These are phyloP conservation scores for Tripterygium wilfordii DNA, from an alignment of 177 flowering plant species.

Conservation along the genomic window DNA sequence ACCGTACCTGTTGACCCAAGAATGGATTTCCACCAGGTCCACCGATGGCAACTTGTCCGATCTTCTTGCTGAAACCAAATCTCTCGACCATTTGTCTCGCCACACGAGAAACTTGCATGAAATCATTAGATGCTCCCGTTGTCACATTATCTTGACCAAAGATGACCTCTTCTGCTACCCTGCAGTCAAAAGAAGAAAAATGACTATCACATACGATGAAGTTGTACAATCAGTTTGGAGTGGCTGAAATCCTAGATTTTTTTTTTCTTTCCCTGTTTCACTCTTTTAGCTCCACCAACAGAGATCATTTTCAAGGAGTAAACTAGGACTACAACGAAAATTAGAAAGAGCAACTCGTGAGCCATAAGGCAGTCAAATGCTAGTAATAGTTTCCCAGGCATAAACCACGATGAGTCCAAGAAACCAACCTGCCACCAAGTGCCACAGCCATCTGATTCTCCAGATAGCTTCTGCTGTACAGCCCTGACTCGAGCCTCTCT, in stretches of 20 bases:
- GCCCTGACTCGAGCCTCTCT: slow-evolving; percentile 92
- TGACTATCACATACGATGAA: background rate
- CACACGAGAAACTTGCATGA: slow-evolving; percentile 93
- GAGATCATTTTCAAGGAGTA: no score
- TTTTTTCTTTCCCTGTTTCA: no score
- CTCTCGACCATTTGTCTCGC: slow-evolving; percentile 99
- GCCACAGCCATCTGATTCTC: slow-evolving; percentile 99
- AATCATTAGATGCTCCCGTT: slow-evolving; percentile 94
- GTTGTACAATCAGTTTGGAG: no score
- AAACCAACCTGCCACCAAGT: slow-evolving; percentile 85
- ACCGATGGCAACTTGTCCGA: slow-evolving; percentile 92
- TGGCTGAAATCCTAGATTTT: no score
- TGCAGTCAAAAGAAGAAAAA: slow-evolving; percentile 17
- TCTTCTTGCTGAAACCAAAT: slow-evolving; percentile 96
- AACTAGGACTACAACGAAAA: no score
- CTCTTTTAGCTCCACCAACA: no score
- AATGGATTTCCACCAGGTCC: slow-evolving; percentile 94
- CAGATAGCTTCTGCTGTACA: slow-evolving; percentile 92
- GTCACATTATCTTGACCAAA: slow-evolving; percentile 88
- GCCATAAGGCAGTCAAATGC: no score
- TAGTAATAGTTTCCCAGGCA: background rate
- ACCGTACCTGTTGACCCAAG: slow-evolving; percentile 87
- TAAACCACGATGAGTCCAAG: background rate
- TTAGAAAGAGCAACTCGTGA: background rate
- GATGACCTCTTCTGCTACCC: slow-evolving; percentile 95